Conservation (phyloP, 305 asterid genomes). For the Fraxinus greggii region DNA sequence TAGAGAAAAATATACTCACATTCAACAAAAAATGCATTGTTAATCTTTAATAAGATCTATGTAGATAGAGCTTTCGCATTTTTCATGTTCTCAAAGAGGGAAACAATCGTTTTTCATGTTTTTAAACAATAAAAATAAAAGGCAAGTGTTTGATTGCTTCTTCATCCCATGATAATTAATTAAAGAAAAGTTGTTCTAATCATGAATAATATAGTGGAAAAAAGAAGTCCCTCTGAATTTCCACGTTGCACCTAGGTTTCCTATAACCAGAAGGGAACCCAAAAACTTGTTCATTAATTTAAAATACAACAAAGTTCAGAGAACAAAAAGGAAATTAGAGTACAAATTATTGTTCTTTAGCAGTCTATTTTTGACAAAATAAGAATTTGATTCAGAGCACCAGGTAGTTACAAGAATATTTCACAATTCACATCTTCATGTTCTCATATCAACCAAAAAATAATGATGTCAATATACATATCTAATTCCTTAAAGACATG, state of each 20-base stretch:
- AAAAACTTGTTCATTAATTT: not conserved
- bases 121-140: not conserved
- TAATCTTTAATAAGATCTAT: not conserved
- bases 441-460: not conserved
- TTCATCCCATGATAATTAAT: not conserved
- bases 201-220: not conserved
- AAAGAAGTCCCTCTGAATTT: not conserved
- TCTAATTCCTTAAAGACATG: constrained; percentile 9
- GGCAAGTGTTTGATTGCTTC: not conserved
- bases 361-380: not conserved
- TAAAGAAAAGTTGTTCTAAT: not conserved
- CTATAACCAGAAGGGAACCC: not conserved
- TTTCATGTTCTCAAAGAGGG: not conserved
- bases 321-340: constrained; percentile 1
- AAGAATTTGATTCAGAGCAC: not conserved
- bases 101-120: not conserved
- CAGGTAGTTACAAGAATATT: not conserved
- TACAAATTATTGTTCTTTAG: not conserved
- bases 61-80: not conserved
- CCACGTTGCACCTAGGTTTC: not conserved
- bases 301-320: not conserved
- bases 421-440: constrained; percentile 1
- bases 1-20: not conserved
- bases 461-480: constrained; percentile 14
- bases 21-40: not conserved